Conservation (phyloP, 1,284 basidiomycete species). For the Cutaneotrichosporon sp. region DNA sequence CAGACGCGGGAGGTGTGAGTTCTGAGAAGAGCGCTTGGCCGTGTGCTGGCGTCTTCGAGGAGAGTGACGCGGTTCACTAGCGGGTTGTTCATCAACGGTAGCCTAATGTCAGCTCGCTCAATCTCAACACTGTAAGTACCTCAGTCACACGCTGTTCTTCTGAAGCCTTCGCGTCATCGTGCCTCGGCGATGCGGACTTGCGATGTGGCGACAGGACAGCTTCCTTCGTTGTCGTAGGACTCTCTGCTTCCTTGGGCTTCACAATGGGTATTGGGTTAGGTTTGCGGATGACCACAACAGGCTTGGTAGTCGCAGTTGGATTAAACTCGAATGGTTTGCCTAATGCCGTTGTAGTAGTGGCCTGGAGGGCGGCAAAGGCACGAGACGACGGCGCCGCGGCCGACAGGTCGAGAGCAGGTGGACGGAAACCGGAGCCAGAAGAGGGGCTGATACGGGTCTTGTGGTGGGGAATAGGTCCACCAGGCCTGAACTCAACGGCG, state of each 20-base stretch:
- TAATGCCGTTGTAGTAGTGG: neutral
- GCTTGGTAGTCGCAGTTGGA: neutral
- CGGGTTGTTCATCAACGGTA: neutral
- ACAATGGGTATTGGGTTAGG: neutral
- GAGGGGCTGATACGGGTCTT: neutral
- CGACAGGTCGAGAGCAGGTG: slow-evolving; percentile 1
- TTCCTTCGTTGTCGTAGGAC: neutral
- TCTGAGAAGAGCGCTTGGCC: slow-evolving; percentile 18
- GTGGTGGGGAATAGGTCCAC: neutral
- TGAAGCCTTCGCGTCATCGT: neutral
- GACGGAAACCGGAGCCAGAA: neutral
- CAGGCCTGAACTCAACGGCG: slow-evolving; percentile 5
- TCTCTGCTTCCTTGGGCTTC: neutral
- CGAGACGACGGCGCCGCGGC: neutral
- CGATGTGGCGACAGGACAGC: neutral
- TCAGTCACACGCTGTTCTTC: neutral
- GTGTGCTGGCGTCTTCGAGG: slow-evolving; percentile 11
- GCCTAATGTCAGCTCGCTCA: neutral
- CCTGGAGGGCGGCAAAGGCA: neutral
- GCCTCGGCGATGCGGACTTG: neutral
- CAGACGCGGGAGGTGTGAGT: slow-evolving; percentile 12
- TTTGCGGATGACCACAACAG: neutral
- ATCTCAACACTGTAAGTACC: too few species aligned
- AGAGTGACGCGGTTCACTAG: neutral
- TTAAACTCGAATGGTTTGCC: slow-evolving; percentile 2